Conservation (phyloP, 2,329 filamentous ascomycete genomes). For the Coniella lustricola region DNA sequence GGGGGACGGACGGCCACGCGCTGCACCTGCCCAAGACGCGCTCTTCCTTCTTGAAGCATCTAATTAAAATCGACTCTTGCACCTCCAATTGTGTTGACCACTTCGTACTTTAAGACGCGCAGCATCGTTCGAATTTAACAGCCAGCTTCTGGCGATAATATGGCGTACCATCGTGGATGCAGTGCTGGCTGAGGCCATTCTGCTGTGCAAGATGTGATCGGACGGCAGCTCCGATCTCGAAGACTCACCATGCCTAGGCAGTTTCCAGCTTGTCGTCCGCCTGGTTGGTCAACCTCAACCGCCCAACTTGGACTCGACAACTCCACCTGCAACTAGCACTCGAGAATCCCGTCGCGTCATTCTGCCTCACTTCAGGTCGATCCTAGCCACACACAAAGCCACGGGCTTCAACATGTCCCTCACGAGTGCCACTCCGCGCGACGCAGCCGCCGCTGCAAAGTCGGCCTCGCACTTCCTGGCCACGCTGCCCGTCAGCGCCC, state of each 20-base stretch:
- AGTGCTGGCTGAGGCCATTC: not conserved
- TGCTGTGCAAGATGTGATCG: not conserved
- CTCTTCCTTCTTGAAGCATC: too few species aligned
- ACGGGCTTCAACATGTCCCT: slow-evolving; percentile 61
- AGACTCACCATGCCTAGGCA: not conserved
- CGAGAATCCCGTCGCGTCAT: too few species aligned
- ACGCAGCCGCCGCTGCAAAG: slow-evolving; percentile 73
- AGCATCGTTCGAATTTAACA: too few species aligned
- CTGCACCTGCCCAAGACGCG: too few species aligned
- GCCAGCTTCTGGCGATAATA: too few species aligned
- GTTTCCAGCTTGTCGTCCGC: not conserved
- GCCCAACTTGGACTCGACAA: not conserved
- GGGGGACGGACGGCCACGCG: too few species aligned
- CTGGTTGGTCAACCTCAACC: not conserved
- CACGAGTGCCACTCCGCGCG: slow-evolving; percentile 72
- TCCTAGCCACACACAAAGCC: not conserved
- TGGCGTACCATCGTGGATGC: not conserved
- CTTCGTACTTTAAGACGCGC: too few species aligned
- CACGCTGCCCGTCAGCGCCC: slow-evolving; percentile 64
- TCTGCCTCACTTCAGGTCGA: too few species aligned
- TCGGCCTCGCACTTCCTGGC: slow-evolving; percentile 76
- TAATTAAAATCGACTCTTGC: too few species aligned
- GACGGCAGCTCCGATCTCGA: slow-evolving; percentile 2
- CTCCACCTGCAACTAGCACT: too few species aligned
- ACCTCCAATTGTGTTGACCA: too few species aligned